Evolutionary conservation across 129 eudicot species (phyloP), one percentile per base, ranked within the genome.

Genomic region (Lactuca sativa): DNA sequence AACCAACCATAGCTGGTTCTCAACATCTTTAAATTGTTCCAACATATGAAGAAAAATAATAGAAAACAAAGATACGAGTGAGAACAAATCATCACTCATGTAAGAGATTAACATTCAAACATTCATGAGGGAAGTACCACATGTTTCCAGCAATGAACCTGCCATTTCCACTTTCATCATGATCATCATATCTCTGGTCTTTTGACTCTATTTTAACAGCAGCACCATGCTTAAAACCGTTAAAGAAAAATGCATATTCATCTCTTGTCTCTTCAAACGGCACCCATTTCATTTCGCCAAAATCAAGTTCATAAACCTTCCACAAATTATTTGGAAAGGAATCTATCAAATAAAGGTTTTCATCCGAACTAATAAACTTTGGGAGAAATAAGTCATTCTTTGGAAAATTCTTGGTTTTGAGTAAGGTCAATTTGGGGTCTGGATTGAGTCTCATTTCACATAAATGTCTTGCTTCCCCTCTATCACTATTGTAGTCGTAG

Each of bases 41-140:
- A 18, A 18, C 21, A 18, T 18, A 18, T 18, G 21, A 18, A 18
- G 1, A 18, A 18, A 18, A n/a, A n/a, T n/a, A 18, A 18, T 18
- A 18, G 21, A 34, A 34, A 34, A 34, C 37, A 34, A 34, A 34
- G 37, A 34, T 34, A 34, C 4, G 37, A 34, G 37, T 34, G 37
- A 0, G 21, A 34, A 1, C 37, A 34, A 34, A 2, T 34, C 36
- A 30, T 25, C 36, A 57, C 36, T 57, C 62, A 57, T 57, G 34
- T 57, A 57, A 6, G 47, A 13, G 65, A 14, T 59, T 59, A 59
- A 32, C 65, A 59, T 12, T 32, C 47, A 33, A n/a, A 14, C 65
- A 59, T 5, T 59, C 16, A 14, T 59, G 65, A n/a, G 65, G 21
- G 11, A 33, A 59, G 25, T 13, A 59, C 65, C 47, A 59, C 30